These are phyloP conservation scores for Trichomonas gallinae DNA, from an alignment of 208 protist species.

Conservation along the genomic window DNA sequence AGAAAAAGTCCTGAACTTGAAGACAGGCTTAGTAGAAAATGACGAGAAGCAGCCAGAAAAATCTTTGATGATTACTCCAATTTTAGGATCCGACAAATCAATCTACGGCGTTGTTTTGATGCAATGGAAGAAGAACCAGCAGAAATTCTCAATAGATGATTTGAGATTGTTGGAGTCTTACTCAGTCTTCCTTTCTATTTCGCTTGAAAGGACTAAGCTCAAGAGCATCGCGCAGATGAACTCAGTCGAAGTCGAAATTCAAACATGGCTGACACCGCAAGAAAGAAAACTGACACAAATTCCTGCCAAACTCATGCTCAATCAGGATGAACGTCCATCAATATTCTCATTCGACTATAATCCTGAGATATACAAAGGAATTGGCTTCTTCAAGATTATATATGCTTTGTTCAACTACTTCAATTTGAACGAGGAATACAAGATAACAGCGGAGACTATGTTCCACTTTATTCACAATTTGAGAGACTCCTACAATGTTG, in stretches of 20 bases:
- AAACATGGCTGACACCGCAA: background rate
- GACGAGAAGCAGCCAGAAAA: background rate
- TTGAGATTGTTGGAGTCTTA: background rate
- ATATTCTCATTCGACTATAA: background rate
- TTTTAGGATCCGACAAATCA: background rate
- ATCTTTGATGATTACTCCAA: background rate
- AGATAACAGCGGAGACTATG: background rate
- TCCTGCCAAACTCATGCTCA: background rate
- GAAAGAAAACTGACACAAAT: background rate
- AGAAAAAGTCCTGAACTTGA: background rate
- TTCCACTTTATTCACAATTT: constrained; percentile 16
- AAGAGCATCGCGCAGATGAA: background rate
- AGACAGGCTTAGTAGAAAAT: background rate
- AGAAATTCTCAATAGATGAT: background rate
- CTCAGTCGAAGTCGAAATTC: background rate
- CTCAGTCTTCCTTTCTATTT: background rate
- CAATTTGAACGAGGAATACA: background rate
- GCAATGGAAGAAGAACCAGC: background rate
- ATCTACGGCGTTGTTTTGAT: background rate
- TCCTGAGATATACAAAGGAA: background rate
- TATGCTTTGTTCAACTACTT: constrained; percentile 26
- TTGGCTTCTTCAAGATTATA: background rate
- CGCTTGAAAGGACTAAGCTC: background rate
- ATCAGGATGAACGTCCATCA: background rate
- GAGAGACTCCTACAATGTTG: constrained; percentile 26